These are phyloP conservation scores for Xylaria sp. DNA, from an alignment of 2,329 filamentous ascomycete genomes.

Conservation along the genomic window DNA sequence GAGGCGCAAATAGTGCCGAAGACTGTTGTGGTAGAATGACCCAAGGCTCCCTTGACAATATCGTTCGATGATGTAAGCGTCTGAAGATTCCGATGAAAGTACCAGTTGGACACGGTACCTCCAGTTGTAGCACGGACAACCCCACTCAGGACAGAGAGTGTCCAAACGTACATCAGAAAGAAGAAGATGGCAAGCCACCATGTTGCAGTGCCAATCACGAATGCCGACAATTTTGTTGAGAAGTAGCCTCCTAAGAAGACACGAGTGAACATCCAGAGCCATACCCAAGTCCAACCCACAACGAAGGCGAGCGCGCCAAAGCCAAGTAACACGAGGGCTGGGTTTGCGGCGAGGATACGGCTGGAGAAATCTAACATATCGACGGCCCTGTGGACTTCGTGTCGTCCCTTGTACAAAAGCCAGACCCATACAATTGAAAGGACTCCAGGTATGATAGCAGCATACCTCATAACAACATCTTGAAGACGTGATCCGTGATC, in stretches of 20 bases:
- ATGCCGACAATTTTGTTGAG: slow-evolving; percentile 67
- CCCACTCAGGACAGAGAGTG: slow-evolving; percentile 84
- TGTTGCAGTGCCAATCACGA: slow-evolving; percentile 85
- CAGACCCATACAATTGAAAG: slow-evolving; percentile 84
- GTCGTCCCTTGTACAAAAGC: slow-evolving; percentile 81
- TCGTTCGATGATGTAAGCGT: slow-evolving; percentile 81
- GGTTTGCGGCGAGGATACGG: slow-evolving; percentile 85
- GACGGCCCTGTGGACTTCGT: slow-evolving; percentile 83
- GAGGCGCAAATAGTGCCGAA: slow-evolving; percentile 94
- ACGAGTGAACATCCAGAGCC: slow-evolving; percentile 95
- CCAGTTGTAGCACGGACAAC: slow-evolving; percentile 92
- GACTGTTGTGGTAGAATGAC: slow-evolving; percentile 84
- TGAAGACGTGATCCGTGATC: slow-evolving; percentile 83
- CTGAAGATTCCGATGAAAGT: slow-evolving; percentile 89
- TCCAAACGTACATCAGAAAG: slow-evolving; percentile 95
- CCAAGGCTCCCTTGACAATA: slow-evolving; percentile 83
- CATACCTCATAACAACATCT: slow-evolving; percentile 88
- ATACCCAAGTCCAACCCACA: slow-evolving; percentile 92
- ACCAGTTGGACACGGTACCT: slow-evolving; percentile 98
- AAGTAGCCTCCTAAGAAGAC: slow-evolving; percentile 94
- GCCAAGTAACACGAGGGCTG: slow-evolving; percentile 84
- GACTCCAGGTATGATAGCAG: slow-evolving; percentile 78
- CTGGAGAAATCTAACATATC: slow-evolving; percentile 93
- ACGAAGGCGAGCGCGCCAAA: slow-evolving; percentile 79
- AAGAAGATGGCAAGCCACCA: slow-evolving; percentile 98